phyloP scores from a whole-genome alignment of 306 rosid genomes.

The Fragaria iinumae region DNA sequence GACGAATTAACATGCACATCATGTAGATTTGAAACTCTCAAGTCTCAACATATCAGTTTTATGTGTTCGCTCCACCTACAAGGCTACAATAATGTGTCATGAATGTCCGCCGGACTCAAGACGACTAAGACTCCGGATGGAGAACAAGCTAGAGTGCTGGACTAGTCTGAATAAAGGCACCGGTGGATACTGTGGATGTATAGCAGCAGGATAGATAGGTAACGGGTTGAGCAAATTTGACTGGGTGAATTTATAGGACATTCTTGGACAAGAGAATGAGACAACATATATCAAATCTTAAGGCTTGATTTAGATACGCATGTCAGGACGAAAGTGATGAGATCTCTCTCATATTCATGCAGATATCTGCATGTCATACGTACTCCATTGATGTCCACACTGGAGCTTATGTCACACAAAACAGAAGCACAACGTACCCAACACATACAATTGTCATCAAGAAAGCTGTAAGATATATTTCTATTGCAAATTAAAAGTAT shows the following conservation, averaged over 20 bases:
- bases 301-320: background rate
- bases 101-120: background rate
- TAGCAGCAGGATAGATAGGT: background rate
- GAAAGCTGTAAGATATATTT: background rate
- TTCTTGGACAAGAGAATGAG: background rate
- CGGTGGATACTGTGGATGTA: no score
- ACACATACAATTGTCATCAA: background rate
- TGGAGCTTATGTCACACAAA: background rate
- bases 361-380: background rate
- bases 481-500: background rate
- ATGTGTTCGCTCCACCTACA: background rate
- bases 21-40: background rate
- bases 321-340: constrained; percentile 1
- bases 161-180: background rate
- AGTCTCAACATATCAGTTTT: background rate
- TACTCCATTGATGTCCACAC: background rate
- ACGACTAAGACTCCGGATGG: background rate
- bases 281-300: background rate
- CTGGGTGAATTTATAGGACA: background rate
- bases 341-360: background rate
- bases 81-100: background rate
- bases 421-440: background rate
- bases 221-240: background rate
- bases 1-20: background rate
- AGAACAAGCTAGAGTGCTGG: background rate